Percentiles rank a stretch among this genome's conserved stretches.
These are phyloP conservation scores for Sporothrix globosa DNA, from an alignment of 2,329 filamentous ascomycete genomes.

Conservation along the genomic window DNA sequence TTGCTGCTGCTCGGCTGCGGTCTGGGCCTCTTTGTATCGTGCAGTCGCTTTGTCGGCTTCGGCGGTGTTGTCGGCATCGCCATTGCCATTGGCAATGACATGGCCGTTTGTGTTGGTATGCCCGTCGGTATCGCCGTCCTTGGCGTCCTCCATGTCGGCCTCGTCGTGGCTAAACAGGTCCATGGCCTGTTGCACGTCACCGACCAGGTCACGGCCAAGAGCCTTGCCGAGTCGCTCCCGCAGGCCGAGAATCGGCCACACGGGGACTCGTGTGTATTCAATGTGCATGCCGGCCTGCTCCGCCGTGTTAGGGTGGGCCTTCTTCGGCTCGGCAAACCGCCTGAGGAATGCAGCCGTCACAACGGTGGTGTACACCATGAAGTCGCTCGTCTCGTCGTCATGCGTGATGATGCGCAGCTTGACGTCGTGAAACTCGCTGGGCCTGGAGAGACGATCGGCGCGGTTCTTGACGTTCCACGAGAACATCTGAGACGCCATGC, in stretches of 20 bases:
- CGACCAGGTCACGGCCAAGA: slow-evolving; percentile 56
- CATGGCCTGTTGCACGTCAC: slow-evolving; percentile 39
- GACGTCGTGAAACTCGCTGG: slow-evolving; percentile 50
- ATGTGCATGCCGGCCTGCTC: slow-evolving; percentile 48
- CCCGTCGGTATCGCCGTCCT: slow-evolving; percentile 22
- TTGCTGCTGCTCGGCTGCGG: slow-evolving; percentile 42
- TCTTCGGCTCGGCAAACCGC: slow-evolving; percentile 55
- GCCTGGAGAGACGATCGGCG: background rate
- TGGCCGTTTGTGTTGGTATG: background rate
- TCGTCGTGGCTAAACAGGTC: slow-evolving; percentile 36
- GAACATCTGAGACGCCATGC: slow-evolving; percentile 39
- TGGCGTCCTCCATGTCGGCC: slow-evolving; percentile 27
- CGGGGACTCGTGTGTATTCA: slow-evolving; percentile 53
- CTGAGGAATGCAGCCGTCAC: slow-evolving; percentile 55
- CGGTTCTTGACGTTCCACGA: slow-evolving; percentile 32
- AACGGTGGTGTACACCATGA: slow-evolving; percentile 57
- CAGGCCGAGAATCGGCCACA: slow-evolving; percentile 60
- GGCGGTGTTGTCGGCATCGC: background rate
- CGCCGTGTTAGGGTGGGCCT: slow-evolving; percentile 38
- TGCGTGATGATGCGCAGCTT: slow-evolving; percentile 57
- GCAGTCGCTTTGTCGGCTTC: background rate
- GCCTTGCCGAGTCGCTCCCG: slow-evolving; percentile 59
- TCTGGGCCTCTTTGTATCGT: slow-evolving; percentile 51
- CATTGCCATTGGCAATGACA: background rate
- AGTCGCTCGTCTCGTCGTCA: slow-evolving; percentile 52